Evolutionary conservation across 768 basidiomycete genomes (phyloP).

Genomic region (Sarcomyxa edulis): DNA sequence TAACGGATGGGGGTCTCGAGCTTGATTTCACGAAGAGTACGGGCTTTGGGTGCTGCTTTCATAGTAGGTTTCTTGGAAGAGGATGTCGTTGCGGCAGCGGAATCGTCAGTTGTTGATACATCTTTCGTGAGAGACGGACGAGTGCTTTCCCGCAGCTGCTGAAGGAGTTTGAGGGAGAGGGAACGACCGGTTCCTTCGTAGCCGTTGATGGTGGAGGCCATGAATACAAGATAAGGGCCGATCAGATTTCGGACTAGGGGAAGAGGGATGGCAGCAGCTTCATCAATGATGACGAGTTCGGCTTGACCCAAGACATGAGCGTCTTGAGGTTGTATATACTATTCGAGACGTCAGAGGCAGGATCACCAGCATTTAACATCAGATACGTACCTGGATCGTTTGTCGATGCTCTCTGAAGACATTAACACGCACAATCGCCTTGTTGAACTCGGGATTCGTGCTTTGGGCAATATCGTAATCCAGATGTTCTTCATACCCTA

Average conservation of each 20-base stretch:
- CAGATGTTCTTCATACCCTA: constrained; percentile 96
- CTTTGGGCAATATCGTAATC: constrained; percentile 97
- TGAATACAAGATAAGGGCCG: constrained; percentile 95
- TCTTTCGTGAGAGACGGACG: constrained; percentile 74
- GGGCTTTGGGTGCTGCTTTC: constrained; percentile 59
- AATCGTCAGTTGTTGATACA: constrained; percentile 27
- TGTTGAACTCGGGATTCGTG: constrained; percentile 91
- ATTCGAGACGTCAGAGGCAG: no score
- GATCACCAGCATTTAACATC: no score
- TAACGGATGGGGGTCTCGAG: constrained; percentile 96
- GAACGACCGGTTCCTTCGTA: constrained; percentile 99
- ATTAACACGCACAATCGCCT: constrained; percentile 94
- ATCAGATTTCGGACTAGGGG: constrained; percentile 93
- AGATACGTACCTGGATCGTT: constrained; percentile 83
- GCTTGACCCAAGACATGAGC: constrained; percentile 97
- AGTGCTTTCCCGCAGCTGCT: constrained; percentile 91
- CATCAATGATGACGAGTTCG: constrained; percentile 95
- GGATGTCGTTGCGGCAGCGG: constrained; percentile 22
- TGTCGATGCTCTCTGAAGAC: constrained; percentile 91
- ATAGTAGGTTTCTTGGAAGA: constrained; percentile 48
- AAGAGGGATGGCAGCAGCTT: constrained; percentile 96
- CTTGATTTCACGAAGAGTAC: constrained; percentile 88
- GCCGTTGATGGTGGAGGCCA: constrained; percentile 99
- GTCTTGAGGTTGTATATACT: constrained; percentile 99
- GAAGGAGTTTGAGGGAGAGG: constrained; percentile 93